Evolutionary conservation across 1,284 basidiomycete species (phyloP), one percentile per base, ranked within the genome.

Genomic region (Ustilago hordei): DNA sequence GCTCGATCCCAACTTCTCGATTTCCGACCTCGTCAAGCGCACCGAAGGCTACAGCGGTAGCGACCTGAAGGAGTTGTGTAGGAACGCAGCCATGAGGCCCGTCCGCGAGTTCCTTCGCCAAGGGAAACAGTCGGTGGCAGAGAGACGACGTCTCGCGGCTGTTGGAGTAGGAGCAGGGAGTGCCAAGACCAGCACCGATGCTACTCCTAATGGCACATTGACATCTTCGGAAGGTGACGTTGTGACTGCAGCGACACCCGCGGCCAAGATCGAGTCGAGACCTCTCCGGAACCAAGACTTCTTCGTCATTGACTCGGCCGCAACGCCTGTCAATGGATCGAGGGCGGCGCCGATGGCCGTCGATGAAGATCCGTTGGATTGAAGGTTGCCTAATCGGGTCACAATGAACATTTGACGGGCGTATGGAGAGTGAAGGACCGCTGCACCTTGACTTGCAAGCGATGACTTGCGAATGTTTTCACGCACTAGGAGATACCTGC

Each of bases 61-160:
- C 8, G 97, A 99, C 86, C 87, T 99, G 55, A 92, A 93, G 81
- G 97, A 99, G 88, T 89, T 96, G n/a, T 99, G 96, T 86, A 89
- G 97, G 59, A 94, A 83, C n/a, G 86, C 86, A 12, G 86, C 86
- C 7, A 88, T 87, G 86, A 74, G 82, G 15, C 85, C 85, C 7
- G 84, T 85, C 17, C 78, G 85, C 28, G 85, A 86, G 60, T 82
- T 82, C 57, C 64, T 86, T 57, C 74, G 84, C 45, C 68, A 74
- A 31, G 82, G 81, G 11, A 69, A 73, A 28, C 75, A 81, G 54
- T 74, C 70, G 8, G 80, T 80, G 13, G 80, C 66, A 5, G 72
- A 72, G 28, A 60, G 65, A 23, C 57, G 64, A 55, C 60, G 64
- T 31, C 67, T 68, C 8, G 69, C 74, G 12, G 34, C 74, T 31